These are phyloP conservation scores for Metschnikowia santaceciliae DNA, from an alignment of 805 yeast species.

Conservation along the genomic window DNA sequence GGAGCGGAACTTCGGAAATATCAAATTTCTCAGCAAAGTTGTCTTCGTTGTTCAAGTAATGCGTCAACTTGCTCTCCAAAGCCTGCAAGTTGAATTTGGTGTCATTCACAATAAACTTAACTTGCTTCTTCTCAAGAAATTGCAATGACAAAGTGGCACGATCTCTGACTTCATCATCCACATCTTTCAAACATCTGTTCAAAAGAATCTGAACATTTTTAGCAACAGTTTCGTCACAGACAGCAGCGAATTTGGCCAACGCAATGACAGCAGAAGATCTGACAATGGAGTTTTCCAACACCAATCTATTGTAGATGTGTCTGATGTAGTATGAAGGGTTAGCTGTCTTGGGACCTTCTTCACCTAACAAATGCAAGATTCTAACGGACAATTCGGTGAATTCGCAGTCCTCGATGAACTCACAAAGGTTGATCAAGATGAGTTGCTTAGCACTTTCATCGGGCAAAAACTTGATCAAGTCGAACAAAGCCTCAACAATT, in stretches of 20 bases:
- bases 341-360: constrained; percentile 84
- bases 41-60: constrained; percentile 58
- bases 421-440: constrained; percentile 87
- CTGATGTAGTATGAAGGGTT: constrained; percentile 90
- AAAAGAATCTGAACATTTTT: constrained; percentile 72
- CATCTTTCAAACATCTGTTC: constrained; percentile 79
- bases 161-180: constrained; percentile 96
- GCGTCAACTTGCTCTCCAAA: constrained; percentile 72
- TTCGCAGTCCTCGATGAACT: constrained; percentile 97
- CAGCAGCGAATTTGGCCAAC: constrained; percentile 81
- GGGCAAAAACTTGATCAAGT: constrained; percentile 83
- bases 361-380: constrained; percentile 85
- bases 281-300: constrained; percentile 89
- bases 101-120: constrained; percentile 58
- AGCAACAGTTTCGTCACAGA: constrained; percentile 63
- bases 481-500: constrained; percentile 89
- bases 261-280: constrained; percentile 95
- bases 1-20: constrained; percentile 59
- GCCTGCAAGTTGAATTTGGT: constrained; percentile 68
- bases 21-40: constrained; percentile 63
- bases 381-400: constrained; percentile 92
- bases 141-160: constrained; percentile 85
- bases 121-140: constrained; percentile 43
- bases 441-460: constrained; percentile 63
- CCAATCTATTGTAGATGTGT: constrained; percentile 95